Evolutionary conservation across 2,329 filamentous ascomycete species (phyloP).

Genomic region (Ceratocystis cubensis): DNA sequence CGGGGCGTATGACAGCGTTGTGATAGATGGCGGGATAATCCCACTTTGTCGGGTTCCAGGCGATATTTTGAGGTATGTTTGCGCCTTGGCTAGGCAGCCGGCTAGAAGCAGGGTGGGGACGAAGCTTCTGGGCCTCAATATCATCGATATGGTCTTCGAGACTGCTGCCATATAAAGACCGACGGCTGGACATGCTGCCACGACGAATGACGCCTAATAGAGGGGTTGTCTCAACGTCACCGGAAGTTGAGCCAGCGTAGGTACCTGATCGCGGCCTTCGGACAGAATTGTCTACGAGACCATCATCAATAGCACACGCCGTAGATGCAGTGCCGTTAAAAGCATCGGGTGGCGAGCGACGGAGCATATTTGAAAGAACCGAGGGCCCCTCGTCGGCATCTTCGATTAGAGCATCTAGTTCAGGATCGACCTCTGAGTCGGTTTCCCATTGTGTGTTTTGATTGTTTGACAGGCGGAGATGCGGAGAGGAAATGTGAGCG

Average conservation of each 20-base stretch:
- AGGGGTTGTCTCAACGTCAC: slow-evolving; percentile 21
- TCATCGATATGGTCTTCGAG: background rate
- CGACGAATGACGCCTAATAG: slow-evolving; percentile 24
- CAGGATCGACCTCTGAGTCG: slow-evolving; percentile 13
- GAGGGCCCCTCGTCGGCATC: slow-evolving; percentile 31
- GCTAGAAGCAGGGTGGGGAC: background rate
- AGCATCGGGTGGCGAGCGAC: slow-evolving; percentile 36
- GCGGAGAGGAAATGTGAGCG: slow-evolving; percentile 6
- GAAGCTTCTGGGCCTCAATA: slow-evolving; percentile 7
- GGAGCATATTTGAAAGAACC: slow-evolving; percentile 39
- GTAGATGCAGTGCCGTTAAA: slow-evolving; percentile 19
- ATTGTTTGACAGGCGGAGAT: background rate
- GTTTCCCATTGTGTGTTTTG: slow-evolving; percentile 13
- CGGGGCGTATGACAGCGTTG: slow-evolving; percentile 51
- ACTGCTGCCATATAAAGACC: slow-evolving; percentile 9
- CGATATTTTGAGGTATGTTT: background rate
- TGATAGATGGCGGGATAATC: slow-evolving; percentile 52
- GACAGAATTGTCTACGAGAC: background rate
- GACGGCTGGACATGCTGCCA: slow-evolving; percentile 2
- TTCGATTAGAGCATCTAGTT: slow-evolving; percentile 18
- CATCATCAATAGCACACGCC: background rate
- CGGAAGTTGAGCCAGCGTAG: slow-evolving; percentile 19
- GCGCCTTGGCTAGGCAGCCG: slow-evolving; percentile 8
- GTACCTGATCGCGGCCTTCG: background rate
- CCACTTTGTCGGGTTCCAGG: slow-evolving; percentile 57